Percentiles rank a stretch among this genome's conserved stretches.
These are phyloP conservation scores for Tuber calosporum DNA, from an alignment of 495 filamentous ascomycete species.

Conservation along the genomic window DNA sequence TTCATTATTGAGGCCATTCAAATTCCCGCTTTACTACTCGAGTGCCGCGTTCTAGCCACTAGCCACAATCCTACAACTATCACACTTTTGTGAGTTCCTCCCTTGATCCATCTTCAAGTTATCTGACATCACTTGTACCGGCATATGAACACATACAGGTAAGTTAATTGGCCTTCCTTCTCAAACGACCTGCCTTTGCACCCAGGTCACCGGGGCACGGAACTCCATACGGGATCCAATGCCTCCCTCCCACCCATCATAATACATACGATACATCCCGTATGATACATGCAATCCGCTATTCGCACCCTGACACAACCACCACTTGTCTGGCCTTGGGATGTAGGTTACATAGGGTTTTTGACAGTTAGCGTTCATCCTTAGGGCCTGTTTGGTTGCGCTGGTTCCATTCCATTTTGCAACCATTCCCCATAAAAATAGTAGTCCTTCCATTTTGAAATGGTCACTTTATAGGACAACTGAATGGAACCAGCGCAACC, in stretches of 20 bases:
- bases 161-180: too few species aligned
- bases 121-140: background rate
- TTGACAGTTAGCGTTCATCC: background rate
- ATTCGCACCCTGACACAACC: background rate
- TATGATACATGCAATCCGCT: too few species aligned
- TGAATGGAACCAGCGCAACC: too few species aligned
- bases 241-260: background rate
- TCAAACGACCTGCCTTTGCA: background rate
- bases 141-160: background rate
- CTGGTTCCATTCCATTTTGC: too few species aligned
- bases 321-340: background rate
- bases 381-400: too few species aligned
- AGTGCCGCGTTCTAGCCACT: background rate
- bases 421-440: too few species aligned
- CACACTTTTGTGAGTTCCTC: background rate
- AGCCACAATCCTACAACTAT: background rate
- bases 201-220: background rate
- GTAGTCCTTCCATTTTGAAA: too few species aligned
- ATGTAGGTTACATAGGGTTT: background rate
- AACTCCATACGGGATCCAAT: background rate
- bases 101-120: background rate
- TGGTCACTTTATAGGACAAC: too few species aligned
- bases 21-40: background rate
- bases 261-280: background rate
- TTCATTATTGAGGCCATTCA: background rate